Conservation (phyloP, 2,329 filamentous ascomycete genomes). For the Nemania sp. region DNA sequence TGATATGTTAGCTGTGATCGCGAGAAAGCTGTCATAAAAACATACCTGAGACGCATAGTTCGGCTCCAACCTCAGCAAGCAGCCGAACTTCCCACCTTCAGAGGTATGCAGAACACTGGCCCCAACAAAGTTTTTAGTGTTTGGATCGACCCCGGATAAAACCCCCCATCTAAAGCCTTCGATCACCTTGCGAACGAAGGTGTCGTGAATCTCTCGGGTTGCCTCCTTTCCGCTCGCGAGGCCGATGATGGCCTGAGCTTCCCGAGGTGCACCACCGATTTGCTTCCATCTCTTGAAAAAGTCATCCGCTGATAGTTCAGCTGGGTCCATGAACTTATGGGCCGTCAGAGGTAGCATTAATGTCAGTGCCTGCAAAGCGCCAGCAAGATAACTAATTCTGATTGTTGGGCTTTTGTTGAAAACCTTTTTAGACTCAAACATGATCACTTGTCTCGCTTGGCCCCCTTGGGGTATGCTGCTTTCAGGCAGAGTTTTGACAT, state of each 20-base stretch:
- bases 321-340: constrained; percentile 96
- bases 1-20: constrained; percentile 23
- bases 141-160: constrained; percentile 84
- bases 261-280: constrained; percentile 84
- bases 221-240: constrained; percentile 58
- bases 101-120: constrained; percentile 83
- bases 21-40: constrained; percentile 16
- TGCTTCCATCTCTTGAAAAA: constrained; percentile 99
- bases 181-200: constrained; percentile 72
- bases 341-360: constrained; percentile 84
- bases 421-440: constrained; percentile 84
- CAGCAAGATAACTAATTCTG: constrained; percentile 90
- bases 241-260: constrained; percentile 85
- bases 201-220: constrained; percentile 67
- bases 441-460: constrained; percentile 90
- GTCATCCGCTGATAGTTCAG: constrained; percentile 83
- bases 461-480: constrained; percentile 72
- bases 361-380: constrained; percentile 88
- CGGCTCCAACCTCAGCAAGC: constrained; percentile 88
- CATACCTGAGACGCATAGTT: constrained; percentile 90
- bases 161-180: constrained; percentile 90
- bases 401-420: constrained; percentile 89
- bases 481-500: constrained; percentile 86
- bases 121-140: constrained; percentile 90
- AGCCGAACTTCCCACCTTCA: constrained; percentile 88